phyloP scores from a whole-genome alignment of 192 early-diverging fungal genomes.

The Lunasporangiospora selenospora region DNA sequence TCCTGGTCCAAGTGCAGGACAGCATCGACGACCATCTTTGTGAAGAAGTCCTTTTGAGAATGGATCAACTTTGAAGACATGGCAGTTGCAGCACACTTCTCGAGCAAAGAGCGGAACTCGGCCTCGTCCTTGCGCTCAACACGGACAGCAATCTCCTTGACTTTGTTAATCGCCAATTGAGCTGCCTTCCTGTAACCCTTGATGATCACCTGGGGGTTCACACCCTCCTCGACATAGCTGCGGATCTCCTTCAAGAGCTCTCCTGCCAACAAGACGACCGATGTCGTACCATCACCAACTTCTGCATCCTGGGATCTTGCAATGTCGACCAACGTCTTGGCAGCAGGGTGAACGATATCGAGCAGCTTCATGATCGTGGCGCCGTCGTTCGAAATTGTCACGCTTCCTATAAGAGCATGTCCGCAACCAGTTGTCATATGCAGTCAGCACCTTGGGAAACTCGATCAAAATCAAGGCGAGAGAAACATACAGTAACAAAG shows the following conservation, averaged over 20 bases:
- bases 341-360: slow-evolving; percentile 98
- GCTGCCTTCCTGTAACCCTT: slow-evolving; percentile 95
- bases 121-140: slow-evolving; percentile 81
- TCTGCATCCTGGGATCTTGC: slow-evolving; percentile 98
- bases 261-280: slow-evolving; percentile 95
- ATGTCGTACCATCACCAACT: slow-evolving; percentile 98
- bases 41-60: slow-evolving; percentile 97
- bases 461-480: background rate
- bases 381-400: slow-evolving; percentile 99
- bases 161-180: slow-evolving; percentile 87
- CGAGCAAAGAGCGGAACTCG: slow-evolving; percentile 89
- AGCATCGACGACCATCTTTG: slow-evolving; percentile 98
- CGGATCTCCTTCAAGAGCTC: slow-evolving; percentile 97
- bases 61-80: slow-evolving; percentile 99
- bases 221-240: slow-evolving; percentile 93
- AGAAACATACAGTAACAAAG: background rate
- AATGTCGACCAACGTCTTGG: slow-evolving; percentile 98
- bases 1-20: slow-evolving; percentile 96
- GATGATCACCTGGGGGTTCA: slow-evolving; percentile 93
- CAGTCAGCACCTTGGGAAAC: too few species aligned
- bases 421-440: too few species aligned
- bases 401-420: slow-evolving; percentile 68
- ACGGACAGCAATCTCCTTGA: slow-evolving; percentile 91
- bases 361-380: slow-evolving; percentile 98
- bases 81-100: slow-evolving; percentile 97